A percentile compares a stretch with the other conserved stretches of the same genome.
Evolutionary conservation across 1,284 basidiomycete genomes (phyloP).

Genomic region (Anthracocystis walkeri): DNA sequence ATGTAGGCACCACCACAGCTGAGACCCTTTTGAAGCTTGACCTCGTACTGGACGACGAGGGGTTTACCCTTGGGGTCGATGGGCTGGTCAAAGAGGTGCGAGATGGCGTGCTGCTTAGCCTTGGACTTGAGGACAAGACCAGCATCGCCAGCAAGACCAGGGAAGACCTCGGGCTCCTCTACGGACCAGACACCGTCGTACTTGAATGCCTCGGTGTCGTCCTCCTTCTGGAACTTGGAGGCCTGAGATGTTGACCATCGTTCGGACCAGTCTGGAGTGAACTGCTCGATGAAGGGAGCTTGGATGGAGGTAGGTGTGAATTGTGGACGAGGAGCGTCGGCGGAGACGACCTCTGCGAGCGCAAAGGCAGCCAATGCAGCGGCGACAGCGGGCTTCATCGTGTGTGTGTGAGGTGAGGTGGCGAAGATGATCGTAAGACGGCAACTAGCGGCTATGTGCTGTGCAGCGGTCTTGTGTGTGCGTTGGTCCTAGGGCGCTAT

Average conservation of each 20-base stretch:
- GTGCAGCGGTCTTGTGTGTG: not conserved
- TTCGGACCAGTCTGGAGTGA: constrained; percentile 87
- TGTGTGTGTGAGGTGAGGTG: constrained; percentile 1
- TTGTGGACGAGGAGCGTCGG: constrained; percentile 38
- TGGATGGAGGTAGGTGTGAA: constrained; percentile 81
- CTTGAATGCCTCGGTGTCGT: constrained; percentile 75
- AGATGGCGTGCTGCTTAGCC: constrained; percentile 96
- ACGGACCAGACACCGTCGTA: constrained; percentile 98
- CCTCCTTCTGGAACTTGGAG: constrained; percentile 78
- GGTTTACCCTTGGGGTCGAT: constrained; percentile 88
- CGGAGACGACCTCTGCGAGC: constrained; percentile 39
- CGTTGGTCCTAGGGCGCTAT: not conserved
- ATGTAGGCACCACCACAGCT: constrained; percentile 99
- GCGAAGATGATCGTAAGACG: not conserved
- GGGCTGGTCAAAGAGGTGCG: constrained; percentile 83
- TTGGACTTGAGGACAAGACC: constrained; percentile 76
- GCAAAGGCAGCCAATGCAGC: constrained; percentile 47
- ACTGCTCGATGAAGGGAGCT: constrained; percentile 97
- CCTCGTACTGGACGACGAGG: constrained; percentile 95
- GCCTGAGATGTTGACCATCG: constrained; percentile 97
- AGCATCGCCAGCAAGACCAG: constrained; percentile 71
- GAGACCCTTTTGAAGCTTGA: constrained; percentile 97
- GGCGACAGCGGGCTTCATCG: constrained; percentile 46
- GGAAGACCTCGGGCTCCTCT: constrained; percentile 84
- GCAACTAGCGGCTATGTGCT: not conserved